Percentiles rank a stretch among this genome's conserved stretches.
Conservation (phyloP, 139 green algal genomes). For the Chlamydomonas sp. region DNA sequence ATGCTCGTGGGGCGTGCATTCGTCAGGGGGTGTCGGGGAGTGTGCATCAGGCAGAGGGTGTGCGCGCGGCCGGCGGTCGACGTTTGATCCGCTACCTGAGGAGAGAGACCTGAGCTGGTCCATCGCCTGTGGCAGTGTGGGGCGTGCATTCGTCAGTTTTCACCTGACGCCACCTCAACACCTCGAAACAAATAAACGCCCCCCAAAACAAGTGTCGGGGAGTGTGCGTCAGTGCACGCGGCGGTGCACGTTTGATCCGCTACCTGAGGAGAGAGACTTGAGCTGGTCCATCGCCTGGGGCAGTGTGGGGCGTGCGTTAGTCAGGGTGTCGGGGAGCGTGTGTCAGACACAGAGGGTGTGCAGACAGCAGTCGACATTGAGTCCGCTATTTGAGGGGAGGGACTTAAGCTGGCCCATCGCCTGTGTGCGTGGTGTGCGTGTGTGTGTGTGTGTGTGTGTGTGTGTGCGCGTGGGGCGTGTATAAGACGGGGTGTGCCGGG, state of each 20-base stretch:
- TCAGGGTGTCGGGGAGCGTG: no score
- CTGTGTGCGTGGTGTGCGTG: no score
- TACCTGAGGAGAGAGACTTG: constrained; percentile 29
- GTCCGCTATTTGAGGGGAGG: constrained; percentile 31
- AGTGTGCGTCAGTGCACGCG: no score
- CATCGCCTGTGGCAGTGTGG: constrained; percentile 23
- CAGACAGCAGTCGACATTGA: constrained; percentile 47
- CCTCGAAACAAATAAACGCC: no score
- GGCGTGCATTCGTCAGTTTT: no score
- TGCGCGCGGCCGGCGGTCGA: constrained; percentile 51
- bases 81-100: constrained; percentile 28
- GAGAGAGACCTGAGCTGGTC: constrained; percentile 23
- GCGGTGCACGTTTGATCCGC: constrained; percentile 40
- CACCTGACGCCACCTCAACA: no score
- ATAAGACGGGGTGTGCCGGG: constrained; percentile 5
- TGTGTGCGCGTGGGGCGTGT: background rate
- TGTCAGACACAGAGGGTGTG: constrained; percentile 19
- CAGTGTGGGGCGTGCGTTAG: no score
- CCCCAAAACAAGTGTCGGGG: no score
- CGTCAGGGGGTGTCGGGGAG: background rate
- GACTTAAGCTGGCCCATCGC: constrained; percentile 23
- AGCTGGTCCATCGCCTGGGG: constrained; percentile 22
- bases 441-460: no score
- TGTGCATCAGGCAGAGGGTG: constrained; percentile 21
- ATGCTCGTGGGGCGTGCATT: no score